Evolutionary conservation across 495 filamentous ascomycete species (phyloP), one percentile per base, ranked within the genome.

Genomic region (Penicillium cosmopolitanum): DNA sequence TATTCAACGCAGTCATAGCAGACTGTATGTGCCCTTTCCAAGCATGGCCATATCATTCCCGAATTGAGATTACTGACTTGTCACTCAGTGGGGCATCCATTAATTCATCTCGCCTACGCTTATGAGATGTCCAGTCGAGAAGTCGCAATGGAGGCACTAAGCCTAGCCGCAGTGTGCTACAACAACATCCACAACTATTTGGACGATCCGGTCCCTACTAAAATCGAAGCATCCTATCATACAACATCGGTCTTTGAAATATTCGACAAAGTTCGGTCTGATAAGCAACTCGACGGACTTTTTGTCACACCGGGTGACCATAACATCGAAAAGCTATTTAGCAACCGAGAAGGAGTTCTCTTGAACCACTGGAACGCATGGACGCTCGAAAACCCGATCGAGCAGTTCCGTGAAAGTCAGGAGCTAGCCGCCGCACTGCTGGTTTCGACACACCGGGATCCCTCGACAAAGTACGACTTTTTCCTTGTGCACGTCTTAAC

Each of bases 301-400:
- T 89, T 91, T 71, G 60, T 75, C 4, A 69, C 79, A 5, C 78
- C 81, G 5, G 88, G 85, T 11, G 73, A 79, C 52, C 72, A 83
- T 40, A 92, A 95, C 66, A 81, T 95, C 40, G 77, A 82, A 4
- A 72, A 73, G 6, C 74, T 96, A 7, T 89, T 96, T 66, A 64
- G 78, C n/a, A 74, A 86, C 47, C 84, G 85, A 53, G 90, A 94
- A 70, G 74, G 78, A n/a, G 78, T 82, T 0, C 73, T 95, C 4
- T 72, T 96, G 36, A 86, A 93, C 51, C 89, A 96, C 76, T 97
- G 91, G 91, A 94, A 96, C 61, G 85, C 89, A 13, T 94, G 91
- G 90, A 79, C 80, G 18, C 79, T 93, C 43, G 77, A 79, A 7
- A 68, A 90, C 52, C 86, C 88, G 0, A 74, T 77, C 34, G 80